Conservation (phyloP, 2,329 filamentous ascomycete species). For the Simplicillium sp. region DNA sequence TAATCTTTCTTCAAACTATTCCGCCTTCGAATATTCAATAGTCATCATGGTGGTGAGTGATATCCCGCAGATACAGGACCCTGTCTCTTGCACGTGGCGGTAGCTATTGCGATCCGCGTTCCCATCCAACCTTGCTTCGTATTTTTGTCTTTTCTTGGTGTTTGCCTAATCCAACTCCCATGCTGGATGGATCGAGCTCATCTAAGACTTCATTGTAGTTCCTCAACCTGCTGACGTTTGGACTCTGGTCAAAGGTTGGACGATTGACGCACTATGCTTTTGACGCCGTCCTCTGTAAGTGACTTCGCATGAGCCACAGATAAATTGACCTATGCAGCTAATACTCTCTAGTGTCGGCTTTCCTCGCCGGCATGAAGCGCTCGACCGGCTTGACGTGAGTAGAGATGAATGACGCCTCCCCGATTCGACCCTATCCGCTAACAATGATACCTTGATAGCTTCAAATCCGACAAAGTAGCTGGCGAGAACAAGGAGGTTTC, state of each 20-base stretch:
- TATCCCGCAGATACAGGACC: too few species aligned
- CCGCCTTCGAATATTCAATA: too few species aligned
- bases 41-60: too few species aligned
- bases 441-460: constrained; percentile 42
- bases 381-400: constrained; percentile 95
- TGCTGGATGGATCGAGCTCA: neutral
- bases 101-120: too few species aligned
- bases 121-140: too few species aligned
- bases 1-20: too few species aligned
- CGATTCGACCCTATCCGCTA: neutral
- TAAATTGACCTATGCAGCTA: constrained; percentile 8
- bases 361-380: constrained; percentile 93
- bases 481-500: constrained; percentile 72
- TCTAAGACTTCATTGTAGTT: constrained; percentile 30
- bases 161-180: too few species aligned
- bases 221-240: constrained; percentile 60
- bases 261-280: constrained; percentile 91
- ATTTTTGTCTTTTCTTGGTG: too few species aligned
- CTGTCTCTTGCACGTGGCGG: too few species aligned
- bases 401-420: neutral
- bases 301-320: constrained; percentile 3
- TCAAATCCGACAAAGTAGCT: constrained; percentile 77
- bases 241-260: constrained; percentile 72
- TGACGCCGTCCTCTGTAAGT: constrained; percentile 83
- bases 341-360: constrained; percentile 67